Conservation (phyloP, 129 eudicot genomes). For the Solidago caesia region DNA sequence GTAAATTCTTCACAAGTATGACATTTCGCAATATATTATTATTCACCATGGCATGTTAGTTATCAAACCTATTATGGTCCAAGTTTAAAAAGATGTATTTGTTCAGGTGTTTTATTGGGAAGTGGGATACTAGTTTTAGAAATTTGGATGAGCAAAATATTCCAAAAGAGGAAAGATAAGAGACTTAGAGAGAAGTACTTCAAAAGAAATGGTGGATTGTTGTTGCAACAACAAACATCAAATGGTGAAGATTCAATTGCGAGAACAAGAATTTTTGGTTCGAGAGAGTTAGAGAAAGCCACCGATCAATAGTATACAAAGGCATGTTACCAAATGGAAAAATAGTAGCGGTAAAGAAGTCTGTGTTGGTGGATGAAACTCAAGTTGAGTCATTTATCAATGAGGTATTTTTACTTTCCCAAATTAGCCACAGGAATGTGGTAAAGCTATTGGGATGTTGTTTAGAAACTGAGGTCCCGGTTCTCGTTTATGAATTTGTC, state of each 20-base stretch:
- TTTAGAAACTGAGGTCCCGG: neutral
- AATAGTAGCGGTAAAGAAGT: constrained; percentile 4
- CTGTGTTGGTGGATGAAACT: neutral
- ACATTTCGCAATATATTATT: no score
- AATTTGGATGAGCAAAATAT: neutral
- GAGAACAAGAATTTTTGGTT: neutral
- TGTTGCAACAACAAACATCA: neutral
- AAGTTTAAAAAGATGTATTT: neutral
- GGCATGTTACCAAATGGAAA: neutral
- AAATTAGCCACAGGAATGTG: neutral
- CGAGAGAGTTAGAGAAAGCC: neutral
- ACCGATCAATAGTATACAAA: neutral
- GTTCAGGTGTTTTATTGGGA: constrained; percentile 1
- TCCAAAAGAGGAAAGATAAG: neutral
- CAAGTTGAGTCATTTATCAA: constrained; percentile 2
- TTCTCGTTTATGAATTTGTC: neutral
- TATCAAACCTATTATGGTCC: no score
- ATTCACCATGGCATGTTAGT: no score
- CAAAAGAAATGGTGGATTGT: neutral
- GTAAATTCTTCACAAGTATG: no score
- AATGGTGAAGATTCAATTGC: neutral
- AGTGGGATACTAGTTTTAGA: neutral
- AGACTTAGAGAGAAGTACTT: neutral
- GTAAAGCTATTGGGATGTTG: neutral
- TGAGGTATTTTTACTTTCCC: neutral